Evolutionary conservation across 345 rosid genomes (phyloP), one percentile per base, ranked within the genome.

Genomic region (Euphorbia lathyris): DNA sequence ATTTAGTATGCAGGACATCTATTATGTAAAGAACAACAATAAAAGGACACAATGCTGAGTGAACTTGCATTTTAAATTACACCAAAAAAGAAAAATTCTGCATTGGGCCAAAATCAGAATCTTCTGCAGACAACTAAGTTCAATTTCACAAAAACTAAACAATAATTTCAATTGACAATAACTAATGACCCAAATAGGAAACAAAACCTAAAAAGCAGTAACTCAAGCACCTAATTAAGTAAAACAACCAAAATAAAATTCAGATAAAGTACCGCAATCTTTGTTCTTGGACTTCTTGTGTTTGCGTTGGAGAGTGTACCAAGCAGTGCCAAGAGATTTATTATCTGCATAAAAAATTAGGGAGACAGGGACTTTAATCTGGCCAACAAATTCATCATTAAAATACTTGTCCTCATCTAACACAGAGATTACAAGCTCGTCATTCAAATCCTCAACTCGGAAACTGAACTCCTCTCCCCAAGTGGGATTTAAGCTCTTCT

Each of bases 391-490:
- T n/a, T n/a, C n/a, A n/a, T n/a, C n/a, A n/a, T n/a, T n/a, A n/a
- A 5, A 90, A 81, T 88, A 94, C 84, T 82, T 88, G 73, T 91
- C 98, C 80, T 91, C 98, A 20, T 94, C 97, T 70, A 91, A 75
- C 48, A 94, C 97, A 75, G 84, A 77, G 45, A 94, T 68, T 23
- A 85, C 75, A 69, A 94, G 91, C 75, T 90, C 97, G 29, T 90
- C 97, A 4, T 82, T 82, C 90, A 94, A 85, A 77, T 94, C 98
- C 40, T 91, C 98, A 19, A 91, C 98, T 77, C 77, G 84, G 83
- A 94, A 91, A 78, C 86, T 75, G 73, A 94, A 91, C 58, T 90
- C 98, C 73, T 91, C 97, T 16, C 84, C 87, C 98, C 98, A 94
- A 76, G 53, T 86, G 42, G 98, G 98, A 75, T 83, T 91, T 83